Evolutionary conservation across 352 stramenopile species (phyloP), one percentile per base, ranked within the genome.

Genomic region (Globisporangium middletonii): DNA sequence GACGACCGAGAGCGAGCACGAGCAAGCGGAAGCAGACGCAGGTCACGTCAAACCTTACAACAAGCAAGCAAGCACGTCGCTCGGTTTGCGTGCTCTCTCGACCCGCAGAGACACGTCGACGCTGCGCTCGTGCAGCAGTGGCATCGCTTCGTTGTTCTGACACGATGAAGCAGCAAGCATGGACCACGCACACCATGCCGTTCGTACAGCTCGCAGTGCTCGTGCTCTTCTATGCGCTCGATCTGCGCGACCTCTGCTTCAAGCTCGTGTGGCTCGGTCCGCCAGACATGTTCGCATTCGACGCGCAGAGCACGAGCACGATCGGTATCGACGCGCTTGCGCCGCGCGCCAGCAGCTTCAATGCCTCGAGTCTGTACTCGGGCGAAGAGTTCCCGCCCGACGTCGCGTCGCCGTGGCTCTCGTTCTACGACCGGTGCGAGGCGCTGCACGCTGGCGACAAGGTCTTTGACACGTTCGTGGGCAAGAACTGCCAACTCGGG

Each of bases 231-330:
- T 66, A 68, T 50, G 37, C 54, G n/a, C 67, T 75, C 27, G 67
- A 78, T 26, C 12, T 78, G 9, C 60, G 55, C 38, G 70, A 78
- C 47, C 37, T 78, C 3, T 64, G 59, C 50, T 62, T 64, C 61
- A 78, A 78, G 51, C 37, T 57, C 18, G 44, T 62, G 19, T 75
- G 67, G 67, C 53, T 78, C 44, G 70, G 70, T 0, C 60, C 70
- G 6, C 38, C 46, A 33, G 57, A 67, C 23, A 57, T 59, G 2
- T 71, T 62, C n/a, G 49, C 51, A 8, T 75, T 75, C 55, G 6
- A 56, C 0, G 66, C 69, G 9, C 26, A 54, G 2, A 52, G 60
- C 30, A 51, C 55, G 0, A 47, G 42, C 23, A 62, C 57, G 0
- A 49, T 63, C 28, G 53, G 53, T 3, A 7, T 53, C n/a, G 19